Base-by-base conservation (phyloP, 805 yeast genomes). In the Candida chilensis region DNA sequence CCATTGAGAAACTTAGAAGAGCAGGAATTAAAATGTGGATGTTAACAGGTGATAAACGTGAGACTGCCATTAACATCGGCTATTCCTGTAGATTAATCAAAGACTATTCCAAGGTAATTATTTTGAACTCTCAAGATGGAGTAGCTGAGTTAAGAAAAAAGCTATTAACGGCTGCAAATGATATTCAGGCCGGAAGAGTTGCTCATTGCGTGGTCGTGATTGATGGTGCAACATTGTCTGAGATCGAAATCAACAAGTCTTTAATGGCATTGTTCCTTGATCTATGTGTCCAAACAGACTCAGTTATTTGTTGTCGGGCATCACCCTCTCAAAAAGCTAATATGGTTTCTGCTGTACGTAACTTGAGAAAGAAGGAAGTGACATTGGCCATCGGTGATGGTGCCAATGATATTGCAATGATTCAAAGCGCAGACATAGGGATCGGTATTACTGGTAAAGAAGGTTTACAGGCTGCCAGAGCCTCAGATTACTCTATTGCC, bases 361-460 rank as follows among this genome's bases (percentile, higher is more conserved):
- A 67, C n/a, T 58, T 78, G 34, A 70, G 80, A 43, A 76, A 67
- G 29, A 57, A 57, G 2, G 68, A 83, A 24, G 96, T 92, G 5
- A 86, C 96, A 0, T 64, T 92, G 37, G 98, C 98, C 0, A 83
- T 92, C 48, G 99, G 99, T 5, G 99, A 92, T 57, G 99, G 99
- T 39, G 99, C 99, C 2, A 92, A 92, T 50, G 99, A 92, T 54
- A 88, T 92, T 49, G 97, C 99, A 1, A 92, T 92, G 99, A 92
- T 92, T 37, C 96, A 92, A 58, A 81, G 94, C 47, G 99, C 99
- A 0, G 97, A 92, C 54, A 86, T 92, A 33, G 99, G 99, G 17
- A 74, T 92, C 38, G 98, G 98, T 17, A 92, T 92, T 31, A 88
- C 97, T 1, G 99, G 98, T 21, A 83, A 81, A 42, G 98, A 92